Evolutionary conservation across 768 basidiomycete genomes (phyloP), one percentile per base, ranked within the genome.

Genomic region (Agaricus sinodeliciosus): DNA sequence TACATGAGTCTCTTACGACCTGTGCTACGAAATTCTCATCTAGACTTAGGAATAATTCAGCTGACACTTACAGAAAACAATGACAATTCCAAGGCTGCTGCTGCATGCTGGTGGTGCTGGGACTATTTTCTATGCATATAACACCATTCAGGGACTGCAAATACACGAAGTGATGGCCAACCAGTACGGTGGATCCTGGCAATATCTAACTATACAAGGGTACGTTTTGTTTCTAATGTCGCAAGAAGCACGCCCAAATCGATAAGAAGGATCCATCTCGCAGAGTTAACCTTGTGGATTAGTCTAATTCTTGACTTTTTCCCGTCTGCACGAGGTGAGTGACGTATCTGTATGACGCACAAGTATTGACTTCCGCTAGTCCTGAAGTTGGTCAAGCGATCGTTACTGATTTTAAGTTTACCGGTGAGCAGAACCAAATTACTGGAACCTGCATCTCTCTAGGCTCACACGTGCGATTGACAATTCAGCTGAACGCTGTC

Each of bases 121-220:
- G 7, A 54, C 64, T 2, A 74, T 76, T 70, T 56, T 60, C 4
- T 69, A 68, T 54, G 75, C 74, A 7, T 75, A 64, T 51, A 49
- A 59, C 2, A 62, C 63, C 35, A 54, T 76, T 3, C 54, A 59
- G 35, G 51, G 49, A 4, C 55, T 73, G 9, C 49, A 56, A 15
- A 55, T 69, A 4, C 60, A 65, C 48, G 51, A 54, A 1, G 69
- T 65, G 56, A 74, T 82, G 37, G 51, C 55, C 1, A 51, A 58
- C 2, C 80, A 79, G 59, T 78, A 75, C 57, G 85, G 85, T 1
- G 87, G 87, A 0, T 80, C 82, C 58, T 77, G 75, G 43, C 84
- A 85, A 63, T 92, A 79, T 61, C 69, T 92, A 49, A 93, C 90
- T 0, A 86, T 90, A 58, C 81, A 88, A 66, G 87, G 86, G 88